Conservation (phyloP, 2,329 filamentous ascomycete genomes). For the Aureobasidium sp. region DNA sequence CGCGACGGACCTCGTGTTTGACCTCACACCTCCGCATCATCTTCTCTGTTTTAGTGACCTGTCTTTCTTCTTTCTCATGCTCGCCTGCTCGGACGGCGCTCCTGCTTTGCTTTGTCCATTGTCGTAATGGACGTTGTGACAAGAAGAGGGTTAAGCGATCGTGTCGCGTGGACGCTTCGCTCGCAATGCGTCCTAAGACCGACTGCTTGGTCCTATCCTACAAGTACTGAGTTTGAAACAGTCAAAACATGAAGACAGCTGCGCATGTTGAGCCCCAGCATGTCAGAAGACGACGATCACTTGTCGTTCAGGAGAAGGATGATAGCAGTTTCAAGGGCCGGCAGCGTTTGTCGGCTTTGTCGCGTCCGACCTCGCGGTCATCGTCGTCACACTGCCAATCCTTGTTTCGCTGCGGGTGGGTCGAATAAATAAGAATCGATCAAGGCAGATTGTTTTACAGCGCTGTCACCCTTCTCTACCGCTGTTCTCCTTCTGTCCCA, state of each 20-base stretch:
- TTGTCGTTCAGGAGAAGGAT: not conserved
- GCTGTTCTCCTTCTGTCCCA: not conserved
- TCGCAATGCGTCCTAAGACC: not conserved
- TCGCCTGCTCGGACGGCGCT: not conserved
- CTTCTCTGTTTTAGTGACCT: too few species aligned
- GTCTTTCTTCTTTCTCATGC: not conserved
- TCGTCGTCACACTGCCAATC: constrained; percentile 6
- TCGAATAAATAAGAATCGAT: not conserved
- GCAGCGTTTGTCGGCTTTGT: constrained; percentile 1
- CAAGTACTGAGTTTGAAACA: not conserved
- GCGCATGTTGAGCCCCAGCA: not conserved
- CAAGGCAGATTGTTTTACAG: not conserved
- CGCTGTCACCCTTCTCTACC: not conserved
- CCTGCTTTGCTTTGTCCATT: not conserved
- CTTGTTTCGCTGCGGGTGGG: constrained; percentile 7
- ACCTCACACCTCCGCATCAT: not conserved
- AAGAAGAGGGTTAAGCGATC: not conserved
- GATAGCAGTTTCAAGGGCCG: not conserved
- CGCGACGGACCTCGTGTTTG: not conserved
- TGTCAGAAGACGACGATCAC: not conserved
- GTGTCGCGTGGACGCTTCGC: not conserved
- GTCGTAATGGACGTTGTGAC: not conserved
- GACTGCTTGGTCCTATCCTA: not conserved
- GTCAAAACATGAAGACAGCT: not conserved
- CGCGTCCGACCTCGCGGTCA: constrained; percentile 1